phyloP scores from a whole-genome alignment of 2,329 filamentous ascomycete genomes.

The Aspergillus versicolor region DNA sequence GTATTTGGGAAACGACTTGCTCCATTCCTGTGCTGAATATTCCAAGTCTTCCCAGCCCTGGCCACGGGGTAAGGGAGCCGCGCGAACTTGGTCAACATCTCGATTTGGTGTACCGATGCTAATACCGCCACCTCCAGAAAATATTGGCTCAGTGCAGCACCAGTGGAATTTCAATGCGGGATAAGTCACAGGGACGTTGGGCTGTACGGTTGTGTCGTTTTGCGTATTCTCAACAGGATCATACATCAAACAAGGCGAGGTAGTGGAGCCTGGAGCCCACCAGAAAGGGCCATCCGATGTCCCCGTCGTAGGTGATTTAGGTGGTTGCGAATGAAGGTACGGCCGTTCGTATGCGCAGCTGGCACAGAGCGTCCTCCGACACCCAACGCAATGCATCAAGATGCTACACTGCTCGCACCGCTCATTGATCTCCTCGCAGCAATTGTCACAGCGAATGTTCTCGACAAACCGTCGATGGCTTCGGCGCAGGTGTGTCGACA shows the following conservation, averaged over 20 bases:
- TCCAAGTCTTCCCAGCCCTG: constrained; percentile 58
- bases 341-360: constrained; percentile 59
- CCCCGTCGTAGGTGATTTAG: constrained; percentile 11
- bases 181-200: constrained; percentile 36
- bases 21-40: constrained; percentile 45
- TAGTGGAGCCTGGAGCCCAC: constrained; percentile 58
- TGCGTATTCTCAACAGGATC: constrained; percentile 42
- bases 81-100: constrained; percentile 56
- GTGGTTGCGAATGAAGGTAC: constrained; percentile 39
- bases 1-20: constrained; percentile 39
- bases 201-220: constrained; percentile 34
- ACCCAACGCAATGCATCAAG: constrained; percentile 62
- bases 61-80: constrained; percentile 55
- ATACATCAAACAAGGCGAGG: constrained; percentile 60
- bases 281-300: constrained; percentile 47
- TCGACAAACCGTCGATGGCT: constrained; percentile 56
- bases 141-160: constrained; percentile 61
- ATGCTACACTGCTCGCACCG: constrained; percentile 62
- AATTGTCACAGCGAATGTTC: constrained; percentile 54
- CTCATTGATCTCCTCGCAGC: constrained; percentile 54
- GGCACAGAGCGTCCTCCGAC: constrained; percentile 59
- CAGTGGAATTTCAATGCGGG: constrained; percentile 57
- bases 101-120: constrained; percentile 55
- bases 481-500: constrained; percentile 53
- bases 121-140: constrained; percentile 60